Evolutionary conservation across 164 flowering plant genomes (phyloP).

Genomic region (Liriodendron chinense): DNA sequence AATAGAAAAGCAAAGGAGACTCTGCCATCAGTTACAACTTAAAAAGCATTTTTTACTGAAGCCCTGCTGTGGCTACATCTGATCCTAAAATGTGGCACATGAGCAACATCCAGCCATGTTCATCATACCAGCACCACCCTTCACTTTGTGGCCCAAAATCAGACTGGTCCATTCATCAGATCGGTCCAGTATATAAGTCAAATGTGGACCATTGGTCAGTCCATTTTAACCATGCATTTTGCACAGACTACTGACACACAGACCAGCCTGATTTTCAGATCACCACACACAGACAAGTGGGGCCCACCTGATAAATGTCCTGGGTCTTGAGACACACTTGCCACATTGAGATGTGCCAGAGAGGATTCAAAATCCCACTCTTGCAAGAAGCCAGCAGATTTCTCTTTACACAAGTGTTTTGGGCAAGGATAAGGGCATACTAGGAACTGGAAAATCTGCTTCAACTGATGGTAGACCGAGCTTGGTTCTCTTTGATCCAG

Average conservation of each 20-base stretch:
- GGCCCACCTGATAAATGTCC: neutral
- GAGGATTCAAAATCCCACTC: neutral
- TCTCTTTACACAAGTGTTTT: neutral
- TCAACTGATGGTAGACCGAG: constrained; percentile 42
- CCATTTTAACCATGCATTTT: neutral
- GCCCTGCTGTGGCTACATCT: neutral
- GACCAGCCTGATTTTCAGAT: neutral
- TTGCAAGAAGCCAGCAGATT: neutral
- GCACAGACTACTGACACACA: neutral
- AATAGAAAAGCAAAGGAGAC: neutral
- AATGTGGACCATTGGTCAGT: neutral
- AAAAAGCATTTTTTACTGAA: neutral
- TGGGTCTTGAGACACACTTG: neutral
- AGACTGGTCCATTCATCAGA: neutral
- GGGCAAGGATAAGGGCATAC: constrained; percentile 29
- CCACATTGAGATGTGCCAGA: neutral
- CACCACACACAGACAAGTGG: neutral
- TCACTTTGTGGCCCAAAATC: neutral
- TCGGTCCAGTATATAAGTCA: neutral
- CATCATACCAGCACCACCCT: neutral
- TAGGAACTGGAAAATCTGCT: constrained; percentile 55
- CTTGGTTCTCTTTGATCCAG: constrained; percentile 71
- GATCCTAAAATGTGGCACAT: neutral
- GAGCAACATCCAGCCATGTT: neutral
- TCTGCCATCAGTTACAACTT: neutral